Base-by-base conservation (phyloP, 805 yeast genomes). In the Saturnispora sekii region DNA sequence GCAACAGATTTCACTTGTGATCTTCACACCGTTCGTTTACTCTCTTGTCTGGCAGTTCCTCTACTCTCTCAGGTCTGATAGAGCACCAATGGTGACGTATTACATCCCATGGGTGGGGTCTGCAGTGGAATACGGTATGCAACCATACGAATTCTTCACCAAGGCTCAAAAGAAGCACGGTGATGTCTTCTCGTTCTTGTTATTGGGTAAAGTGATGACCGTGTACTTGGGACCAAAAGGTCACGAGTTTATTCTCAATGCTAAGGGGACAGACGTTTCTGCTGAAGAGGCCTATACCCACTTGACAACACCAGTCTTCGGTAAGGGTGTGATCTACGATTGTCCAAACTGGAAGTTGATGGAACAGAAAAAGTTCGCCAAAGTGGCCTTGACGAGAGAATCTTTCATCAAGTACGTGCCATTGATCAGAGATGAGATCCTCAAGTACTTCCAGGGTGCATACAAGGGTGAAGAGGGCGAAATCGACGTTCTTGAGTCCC, bases 261-360 rank as follows among this genome's bases (percentile, higher is more conserved):
- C 96, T 36, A 89, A 85, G 66, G 72, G 84, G 44, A 76, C 80
- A 29, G 95, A 87, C 56, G 97, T 89, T 18, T 81, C 88, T 40
- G 98, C 98, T 40, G 97, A 93, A 63, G 97, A 84, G 40, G 97
- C 97, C 34, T 93, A 93, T 69, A 74, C 81, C 50, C 96, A 89
- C 62, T 74, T 93, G 65, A 93, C 98, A n/a, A 90, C 97, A n/a
- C 98, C 98, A 11, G 96, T 88, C 12, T 93, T 93, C 55, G 98
- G 98, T 56, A 79, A 88, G 59, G 98, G 97, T 58, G 98, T 93
- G 44, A 84, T 93, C 43, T 93, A 93, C 63, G 98, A 93, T 68
- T 90, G 97, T 67, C 87, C 98, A 51, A 93, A 93, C 68, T 68
- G 79, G 58, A 79, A 88, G 53, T 76, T 93, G 58, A 93, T 93